A percentile compares a stretch with the other conserved stretches of the same genome.
Evolutionary conservation across 805 yeast genomes (phyloP).

Genomic region (Starmerella etchellsii): DNA sequence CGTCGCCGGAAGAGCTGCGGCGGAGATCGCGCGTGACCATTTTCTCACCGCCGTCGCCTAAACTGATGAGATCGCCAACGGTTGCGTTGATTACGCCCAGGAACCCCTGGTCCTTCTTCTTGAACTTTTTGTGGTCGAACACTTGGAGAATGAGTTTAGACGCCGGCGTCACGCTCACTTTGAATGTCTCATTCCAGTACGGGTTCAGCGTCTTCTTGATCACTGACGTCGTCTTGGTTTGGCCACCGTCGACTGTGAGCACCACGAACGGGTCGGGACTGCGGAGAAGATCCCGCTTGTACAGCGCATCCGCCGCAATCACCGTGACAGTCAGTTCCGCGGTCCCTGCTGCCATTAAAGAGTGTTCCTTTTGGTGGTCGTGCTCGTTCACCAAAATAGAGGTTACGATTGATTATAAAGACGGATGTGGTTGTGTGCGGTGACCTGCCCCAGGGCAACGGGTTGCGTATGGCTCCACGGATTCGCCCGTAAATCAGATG

Average conservation of each 20-base stretch:
- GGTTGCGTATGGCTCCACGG: no score
- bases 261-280: constrained; percentile 98
- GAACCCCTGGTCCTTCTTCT: constrained; percentile 96
- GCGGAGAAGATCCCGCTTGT: constrained; percentile 87
- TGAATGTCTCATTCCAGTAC: constrained; percentile 91
- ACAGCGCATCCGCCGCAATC: constrained; percentile 91
- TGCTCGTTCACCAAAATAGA: no score
- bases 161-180: constrained; percentile 37
- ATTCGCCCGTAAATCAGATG: no score
- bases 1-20: constrained; percentile 50
- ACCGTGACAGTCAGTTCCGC: constrained; percentile 27
- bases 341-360: constrained; percentile 5
- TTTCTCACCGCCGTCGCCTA: constrained; percentile 37
- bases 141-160: constrained; percentile 85
- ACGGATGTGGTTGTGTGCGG: no score
- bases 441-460: no score
- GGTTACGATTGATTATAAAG: no score
- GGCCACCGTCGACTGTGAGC: constrained; percentile 92
- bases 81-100: constrained; percentile 89
- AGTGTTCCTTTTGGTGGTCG: no score
- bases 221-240: constrained; percentile 87
- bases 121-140: constrained; percentile 93
- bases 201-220: constrained; percentile 91
- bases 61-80: constrained; percentile 75
- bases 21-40: constrained; percentile 87